phyloP scores from a whole-genome alignment of 1,284 basidiomycete genomes.

The Trichosporon coremiiforme region DNA sequence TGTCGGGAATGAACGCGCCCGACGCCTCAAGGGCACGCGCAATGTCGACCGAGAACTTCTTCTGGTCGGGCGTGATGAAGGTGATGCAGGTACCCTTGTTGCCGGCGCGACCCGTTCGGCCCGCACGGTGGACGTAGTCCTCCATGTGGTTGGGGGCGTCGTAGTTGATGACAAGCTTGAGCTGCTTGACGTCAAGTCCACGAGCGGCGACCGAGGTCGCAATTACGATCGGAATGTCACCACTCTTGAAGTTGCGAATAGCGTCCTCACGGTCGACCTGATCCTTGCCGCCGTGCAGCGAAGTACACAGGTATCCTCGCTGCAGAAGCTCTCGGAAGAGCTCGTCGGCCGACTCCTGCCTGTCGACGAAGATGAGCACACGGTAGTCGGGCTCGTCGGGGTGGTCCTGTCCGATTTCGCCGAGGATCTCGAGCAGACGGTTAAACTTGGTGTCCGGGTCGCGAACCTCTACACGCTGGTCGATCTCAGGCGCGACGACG shows the following conservation, averaged over 20 bases:
- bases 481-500: conserved; percentile 96
- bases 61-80: conserved; percentile 97
- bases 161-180: conserved; percentile 98
- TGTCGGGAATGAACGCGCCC: conserved; percentile 78
- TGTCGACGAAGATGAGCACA: conserved; percentile 95
- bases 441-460: conserved; percentile 92
- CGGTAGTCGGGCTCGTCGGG: conserved; percentile 66
- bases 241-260: conserved; percentile 96
- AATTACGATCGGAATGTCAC: conserved; percentile 94
- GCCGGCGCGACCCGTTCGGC: conserved; percentile 94
- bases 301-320: conserved; percentile 95
- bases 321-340: conserved; percentile 92
- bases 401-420: conserved; percentile 90
- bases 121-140: conserved; percentile 98
- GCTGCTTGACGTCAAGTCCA: conserved; percentile 96
- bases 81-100: conserved; percentile 98
- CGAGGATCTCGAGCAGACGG: conserved; percentile 91
- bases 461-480: conserved; percentile 96
- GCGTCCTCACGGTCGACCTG: conserved; percentile 97
- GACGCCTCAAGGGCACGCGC: conserved; percentile 92
- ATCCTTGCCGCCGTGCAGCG: conserved; percentile 96
- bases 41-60: conserved; percentile 95
- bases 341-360: conserved; percentile 97
- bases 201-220: conserved; percentile 98
- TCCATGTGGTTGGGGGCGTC: conserved; percentile 99